Evolutionary conservation across 305 asterid genomes (phyloP), one percentile per base, ranked within the genome.

Genomic region (Vinca major): DNA sequence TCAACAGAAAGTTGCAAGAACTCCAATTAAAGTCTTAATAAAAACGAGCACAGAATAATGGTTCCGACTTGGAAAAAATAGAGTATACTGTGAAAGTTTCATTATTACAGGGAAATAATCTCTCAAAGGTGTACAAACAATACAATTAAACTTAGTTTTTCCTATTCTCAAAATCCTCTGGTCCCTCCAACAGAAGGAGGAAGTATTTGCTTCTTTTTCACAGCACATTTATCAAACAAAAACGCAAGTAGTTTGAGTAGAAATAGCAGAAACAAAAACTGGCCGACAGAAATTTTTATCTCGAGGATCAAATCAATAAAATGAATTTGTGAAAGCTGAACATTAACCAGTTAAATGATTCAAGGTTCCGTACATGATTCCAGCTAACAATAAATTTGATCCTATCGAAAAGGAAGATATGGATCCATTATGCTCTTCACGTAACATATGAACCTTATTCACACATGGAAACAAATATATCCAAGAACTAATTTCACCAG

Each of bases 401-500:
- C 19, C 9, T 13, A 9, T 33, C 63, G 3, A 57, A 33, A 1
- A 43, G 16, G 39, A 54, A 53, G n/a, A n/a, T 10, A 39, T 62
- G 33, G 39, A 16, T 20, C 33, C 21, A 12, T 13, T 54, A n/a
- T 26, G 33, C 4, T 21, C 20, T 51, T 55, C 12, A 63, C 17
- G 37, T 4, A 62, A 13, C 9, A 53, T 67, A 37, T 53, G 21
- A 43, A 40, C 49, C 65, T 43, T 71, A 14, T 36, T 13, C 7
- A 65, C 7, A 65, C 2, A 16, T 41, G 9, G 12, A 53, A 4
- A 33, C 2, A 63, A 13, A 62, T 33, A 2, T 4, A 41, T 49
- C 50, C 69, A 67, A 63, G 16, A 56, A 45, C 37, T 54, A 41
- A 13, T 50, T 50, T 50, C 17, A 50, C 26, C 69, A 7, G 17